Evolutionary conservation across 768 basidiomycete genomes (phyloP), one percentile per base, ranked within the genome.

Genomic region (Agaricus sinodeliciosus): DNA sequence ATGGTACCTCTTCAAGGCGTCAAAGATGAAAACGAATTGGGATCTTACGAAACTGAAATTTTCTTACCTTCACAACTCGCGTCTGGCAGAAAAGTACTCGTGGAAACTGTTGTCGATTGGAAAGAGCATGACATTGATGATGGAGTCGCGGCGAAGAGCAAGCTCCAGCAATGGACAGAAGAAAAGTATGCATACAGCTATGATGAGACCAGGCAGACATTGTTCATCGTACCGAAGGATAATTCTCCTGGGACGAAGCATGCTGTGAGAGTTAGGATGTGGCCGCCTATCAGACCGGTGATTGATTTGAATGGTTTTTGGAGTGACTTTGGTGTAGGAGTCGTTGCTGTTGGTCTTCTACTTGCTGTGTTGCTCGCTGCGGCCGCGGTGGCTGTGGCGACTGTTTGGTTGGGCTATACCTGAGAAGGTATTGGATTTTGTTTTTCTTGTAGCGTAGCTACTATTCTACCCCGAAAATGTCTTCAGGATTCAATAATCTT

Each of bases 31-130:
- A 36, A 34, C n/a, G 39, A 54, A 34, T 41, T 49, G 36, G 35
- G 55, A 56, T 75, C 82, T n/a, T 66, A 73, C 43, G 82, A 87
- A 61, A 91, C 90, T n/a, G 90, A 93, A 67, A 81, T 94, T 27
- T 95, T 84, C 68, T 58, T 91, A 6, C 90, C 92, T 0, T 76
- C 80, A 0, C 63, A 76, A 56, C 69, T 92, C 35, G 73, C 81
- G 1, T 76, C 74, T 15, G 78, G 76, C 0, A 70, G 85, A 51
- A 73, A 74, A 55, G 62, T 94, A 13, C 59, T 80, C 13, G 77
- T 93, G 0, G 65, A 72, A 25, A 84, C 86, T 0, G 72, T 87
- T 1, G 67, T 18, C 15, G 45, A 47, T 11, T 35, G 43, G 50
- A 43, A 31, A 8, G 16, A 36, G n/a, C 43, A 44, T 19, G 43